Conservation (phyloP, 306 rosid genomes). For the Delonix regia region DNA sequence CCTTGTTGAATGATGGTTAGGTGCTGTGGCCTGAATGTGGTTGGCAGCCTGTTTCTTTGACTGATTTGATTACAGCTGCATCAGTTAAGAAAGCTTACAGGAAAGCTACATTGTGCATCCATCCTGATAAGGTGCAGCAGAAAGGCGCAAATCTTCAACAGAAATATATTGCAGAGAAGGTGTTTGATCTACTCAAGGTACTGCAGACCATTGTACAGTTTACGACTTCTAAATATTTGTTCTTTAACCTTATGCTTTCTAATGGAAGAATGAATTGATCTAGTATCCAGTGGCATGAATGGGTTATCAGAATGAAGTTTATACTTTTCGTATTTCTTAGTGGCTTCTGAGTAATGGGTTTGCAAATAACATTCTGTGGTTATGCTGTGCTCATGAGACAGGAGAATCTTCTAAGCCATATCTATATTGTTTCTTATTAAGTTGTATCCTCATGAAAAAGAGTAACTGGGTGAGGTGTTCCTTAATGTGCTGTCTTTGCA, state of each 20-base stretch:
- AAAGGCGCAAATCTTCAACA: constrained; percentile 97
- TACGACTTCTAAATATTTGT: background rate
- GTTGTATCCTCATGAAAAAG: background rate
- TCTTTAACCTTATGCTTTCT: constrained; percentile 16
- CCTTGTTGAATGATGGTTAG: constrained; percentile 56
- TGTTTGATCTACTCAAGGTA: constrained; percentile 97
- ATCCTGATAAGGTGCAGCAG: constrained; percentile 99
- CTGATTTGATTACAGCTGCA: constrained; percentile 77
- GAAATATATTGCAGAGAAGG: constrained; percentile 93
- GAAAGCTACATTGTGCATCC: constrained; percentile 95
- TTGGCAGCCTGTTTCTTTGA: constrained; percentile 94
- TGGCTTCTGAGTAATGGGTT: constrained; percentile 1
- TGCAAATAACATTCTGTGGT: constrained; percentile 16
- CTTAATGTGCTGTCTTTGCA: constrained; percentile 1
- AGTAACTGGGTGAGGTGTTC: background rate
- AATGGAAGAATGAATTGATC: background rate
- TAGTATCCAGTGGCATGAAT: constrained; percentile 16
- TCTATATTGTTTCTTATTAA: background rate
- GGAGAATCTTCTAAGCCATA: background rate
- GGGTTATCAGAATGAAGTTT: constrained; percentile 9
- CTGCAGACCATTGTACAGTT: constrained; percentile 8
- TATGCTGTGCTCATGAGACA: background rate
- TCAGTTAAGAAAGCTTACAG: constrained; percentile 84
- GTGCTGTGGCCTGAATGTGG: constrained; percentile 98
- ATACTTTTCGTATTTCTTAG: background rate